Base-by-base conservation (phyloP, 2,329 filamentous ascomycete species). In the Xenosphaeropsis pyriputrescens region DNA sequence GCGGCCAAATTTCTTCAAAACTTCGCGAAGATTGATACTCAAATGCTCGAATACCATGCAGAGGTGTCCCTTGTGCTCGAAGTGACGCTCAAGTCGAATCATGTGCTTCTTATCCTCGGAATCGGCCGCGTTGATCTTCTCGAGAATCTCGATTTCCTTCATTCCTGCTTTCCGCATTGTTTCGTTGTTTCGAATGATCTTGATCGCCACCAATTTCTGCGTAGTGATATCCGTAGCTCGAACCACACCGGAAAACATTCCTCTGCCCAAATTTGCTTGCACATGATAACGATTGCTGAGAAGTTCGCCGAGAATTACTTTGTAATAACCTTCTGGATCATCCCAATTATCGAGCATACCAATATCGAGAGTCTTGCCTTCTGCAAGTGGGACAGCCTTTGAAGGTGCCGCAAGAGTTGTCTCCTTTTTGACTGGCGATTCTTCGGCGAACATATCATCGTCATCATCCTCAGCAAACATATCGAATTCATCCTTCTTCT, bases 31-130 rank as follows among this genome's bases (percentile, higher is more conserved):
- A 53, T 98, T 96, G 65, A 93, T 77, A 54, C 84, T 82, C 47
- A 98, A 68, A 55, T 93, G 91, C 60, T 98, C 91, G 59, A 98
- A 98, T 0, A 88, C 85, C 70, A 98, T 86, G 59, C 91, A 98
- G 35, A 98, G 62, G 63, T 98, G 91, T 1, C 82, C 82, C 55
- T 93, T 93, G 64, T 94, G 88, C 51, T 94, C 88, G 52, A 98
- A 98, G 30, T 79, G 72, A 31, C 85, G 74, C 52, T 93, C 75
- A 38, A 96, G 79, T 50, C 81, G 81, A 55, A 98, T 84, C 51
- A 96, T 72, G 57, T 96, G 86, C 57, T 89, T 93, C 57, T 84
- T 86, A 54, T 89, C 82, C 18, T 93, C 84, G 0, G 82, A 78
- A 54, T 98, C 91, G 19, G 82, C 77, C 34, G 80, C 76, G 50